Percentiles rank a stretch among this genome's conserved stretches.
Conservation (phyloP, 257 asterid species). For the Solanum pennellii region DNA sequence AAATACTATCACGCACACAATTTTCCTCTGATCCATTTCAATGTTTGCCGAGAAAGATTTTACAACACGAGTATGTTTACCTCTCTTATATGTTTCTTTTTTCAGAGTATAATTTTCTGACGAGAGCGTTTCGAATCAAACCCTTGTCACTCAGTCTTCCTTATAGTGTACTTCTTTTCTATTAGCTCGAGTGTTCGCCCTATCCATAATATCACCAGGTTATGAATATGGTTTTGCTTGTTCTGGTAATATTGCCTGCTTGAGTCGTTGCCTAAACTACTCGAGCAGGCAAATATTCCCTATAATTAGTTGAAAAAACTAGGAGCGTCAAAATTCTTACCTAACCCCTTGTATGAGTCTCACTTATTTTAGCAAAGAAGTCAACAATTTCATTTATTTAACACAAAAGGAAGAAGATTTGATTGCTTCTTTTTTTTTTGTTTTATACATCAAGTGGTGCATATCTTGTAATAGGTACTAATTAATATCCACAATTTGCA, state of each 20-base stretch:
- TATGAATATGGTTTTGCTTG: not conserved
- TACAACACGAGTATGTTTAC: conserved; percentile 47
- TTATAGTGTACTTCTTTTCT: too few species aligned
- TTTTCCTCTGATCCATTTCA: conserved; percentile 30
- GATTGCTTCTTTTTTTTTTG: not conserved
- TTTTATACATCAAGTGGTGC: not conserved
- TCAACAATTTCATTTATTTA: not conserved
- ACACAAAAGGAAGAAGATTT: not conserved
- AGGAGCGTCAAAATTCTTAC: not conserved
- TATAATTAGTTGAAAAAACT: not conserved
- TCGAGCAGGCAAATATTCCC: not conserved
- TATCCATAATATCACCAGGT: not conserved
- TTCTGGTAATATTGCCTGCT: not conserved
- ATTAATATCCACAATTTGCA: not conserved
- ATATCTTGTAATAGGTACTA: not conserved
- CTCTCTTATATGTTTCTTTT: not conserved
- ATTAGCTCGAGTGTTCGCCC: not conserved
- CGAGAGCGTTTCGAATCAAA: not conserved
- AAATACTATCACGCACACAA: conserved; percentile 31
- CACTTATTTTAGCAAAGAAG: not conserved
- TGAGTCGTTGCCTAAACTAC: not conserved
- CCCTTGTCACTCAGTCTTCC: not conserved
- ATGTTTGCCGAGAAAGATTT: conserved; percentile 43
- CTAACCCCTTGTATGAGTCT: not conserved
- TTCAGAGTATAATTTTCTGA: not conserved